These are phyloP conservation scores for Pochonia chlamydosporia DNA, from an alignment of 2,329 filamentous ascomycete species.

Conservation along the genomic window DNA sequence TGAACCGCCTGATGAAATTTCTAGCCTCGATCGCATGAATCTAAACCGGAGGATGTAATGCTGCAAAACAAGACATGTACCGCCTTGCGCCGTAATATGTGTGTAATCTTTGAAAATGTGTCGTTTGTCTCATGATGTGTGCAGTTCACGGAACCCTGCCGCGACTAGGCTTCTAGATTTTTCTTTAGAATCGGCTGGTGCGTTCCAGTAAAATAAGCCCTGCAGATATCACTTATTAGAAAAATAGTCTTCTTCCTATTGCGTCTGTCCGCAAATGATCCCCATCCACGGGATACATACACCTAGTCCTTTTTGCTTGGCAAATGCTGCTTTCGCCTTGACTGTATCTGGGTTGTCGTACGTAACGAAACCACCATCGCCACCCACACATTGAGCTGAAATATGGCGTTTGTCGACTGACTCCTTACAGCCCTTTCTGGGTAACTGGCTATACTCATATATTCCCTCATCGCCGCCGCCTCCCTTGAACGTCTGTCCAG, in stretches of 20 bases:
- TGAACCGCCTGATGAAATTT: background rate
- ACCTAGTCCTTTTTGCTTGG: constrained; percentile 63
- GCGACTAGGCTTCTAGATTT: constrained; percentile 52
- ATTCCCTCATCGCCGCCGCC: constrained; percentile 58
- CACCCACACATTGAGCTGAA: constrained; percentile 67
- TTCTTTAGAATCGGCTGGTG: constrained; percentile 61
- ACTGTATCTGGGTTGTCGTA: constrained; percentile 78
- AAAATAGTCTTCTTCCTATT: background rate
- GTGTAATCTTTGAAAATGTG: background rate
- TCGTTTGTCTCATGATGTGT: constrained; percentile 16
- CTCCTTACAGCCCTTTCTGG: constrained; percentile 56
- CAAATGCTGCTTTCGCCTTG: constrained; percentile 67
- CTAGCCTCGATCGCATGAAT: no score
- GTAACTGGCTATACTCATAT: constrained; percentile 70
- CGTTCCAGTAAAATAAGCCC: constrained; percentile 80
- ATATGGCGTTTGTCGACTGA: constrained; percentile 60
- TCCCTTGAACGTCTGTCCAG: constrained; percentile 56
- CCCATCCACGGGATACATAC: constrained; percentile 31
- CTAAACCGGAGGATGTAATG: no score
- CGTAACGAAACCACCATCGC: constrained; percentile 70
- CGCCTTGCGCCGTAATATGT: background rate
- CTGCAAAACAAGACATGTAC: background rate
- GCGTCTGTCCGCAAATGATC: background rate
- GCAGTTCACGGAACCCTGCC: constrained; percentile 48
- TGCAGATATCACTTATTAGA: constrained; percentile 19